A percentile compares a stretch with the other conserved stretches of the same genome.
Evolutionary conservation across 805 yeast species (phyloP).

Genomic region (Blastobotrys americana): DNA sequence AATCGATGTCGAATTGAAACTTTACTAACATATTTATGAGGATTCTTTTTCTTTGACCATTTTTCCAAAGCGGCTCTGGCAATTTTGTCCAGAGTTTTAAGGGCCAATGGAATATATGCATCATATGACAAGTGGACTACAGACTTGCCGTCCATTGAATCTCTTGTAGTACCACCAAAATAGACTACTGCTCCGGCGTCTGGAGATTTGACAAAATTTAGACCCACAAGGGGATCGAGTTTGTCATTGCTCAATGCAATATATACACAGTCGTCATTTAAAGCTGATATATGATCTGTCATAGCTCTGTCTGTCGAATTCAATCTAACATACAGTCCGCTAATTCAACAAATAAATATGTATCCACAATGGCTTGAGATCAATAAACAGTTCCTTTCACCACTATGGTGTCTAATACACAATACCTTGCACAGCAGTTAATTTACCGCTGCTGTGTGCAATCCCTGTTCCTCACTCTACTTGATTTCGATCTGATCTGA

Average conservation of each 20-base stretch:
- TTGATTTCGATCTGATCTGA: no score
- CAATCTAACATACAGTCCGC: no score
- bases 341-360: no score
- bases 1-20: constrained; percentile 40
- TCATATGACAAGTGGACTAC: constrained; percentile 41
- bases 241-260: background rate
- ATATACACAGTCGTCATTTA: background rate
- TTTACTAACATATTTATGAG: constrained; percentile 28
- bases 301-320: no score
- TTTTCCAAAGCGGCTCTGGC: constrained; percentile 29
- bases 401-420: no score
- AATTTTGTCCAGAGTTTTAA: constrained; percentile 32
- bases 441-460: no score
- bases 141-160: constrained; percentile 35
- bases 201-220: constrained; percentile 38
- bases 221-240: background rate
- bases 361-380: no score
- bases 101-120: constrained; percentile 39
- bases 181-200: constrained; percentile 43
- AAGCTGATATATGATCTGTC: no score
- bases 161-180: constrained; percentile 47
- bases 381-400: no score
- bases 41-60: constrained; percentile 21
- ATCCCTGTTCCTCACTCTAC: no score
- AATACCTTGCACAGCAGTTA: no score